Conservation (phyloP, 192 early-diverging fungal genomes). For the Paraglomus brasilianum region DNA sequence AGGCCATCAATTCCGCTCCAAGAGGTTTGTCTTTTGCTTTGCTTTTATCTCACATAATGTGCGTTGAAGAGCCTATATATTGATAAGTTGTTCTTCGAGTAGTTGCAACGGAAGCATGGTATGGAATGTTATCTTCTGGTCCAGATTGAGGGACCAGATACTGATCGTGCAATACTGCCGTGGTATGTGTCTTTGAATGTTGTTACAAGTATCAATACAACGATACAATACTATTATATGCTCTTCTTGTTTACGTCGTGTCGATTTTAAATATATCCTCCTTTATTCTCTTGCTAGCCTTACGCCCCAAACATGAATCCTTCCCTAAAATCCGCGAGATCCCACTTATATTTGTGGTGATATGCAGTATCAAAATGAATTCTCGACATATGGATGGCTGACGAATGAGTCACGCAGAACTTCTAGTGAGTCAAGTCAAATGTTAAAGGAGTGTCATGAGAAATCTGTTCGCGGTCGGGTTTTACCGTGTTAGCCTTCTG, state of each 20-base stretch:
- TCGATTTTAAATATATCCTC: too few relatives aligned
- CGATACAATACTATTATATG: too few relatives aligned
- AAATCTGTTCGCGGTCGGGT: not conserved
- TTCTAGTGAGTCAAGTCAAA: slow-evolving; percentile 23
- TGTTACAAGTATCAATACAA: slow-evolving; percentile 8
- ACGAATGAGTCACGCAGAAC: slow-evolving; percentile 27
- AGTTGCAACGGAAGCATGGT: slow-evolving; percentile 40
- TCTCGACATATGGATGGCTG: slow-evolving; percentile 35
- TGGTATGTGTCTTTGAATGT: slow-evolving; percentile 37
- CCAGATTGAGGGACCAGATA: slow-evolving; percentile 69
- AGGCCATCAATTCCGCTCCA: slow-evolving; percentile 34
- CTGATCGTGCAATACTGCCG: too few relatives aligned
- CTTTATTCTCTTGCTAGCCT: slow-evolving; percentile 30
- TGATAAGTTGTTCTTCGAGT: slow-evolving; percentile 39
- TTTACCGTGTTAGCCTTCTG: not conserved
- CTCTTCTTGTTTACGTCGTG: too few relatives aligned
- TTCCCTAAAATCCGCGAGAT: not conserved
- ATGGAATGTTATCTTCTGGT: slow-evolving; percentile 78
- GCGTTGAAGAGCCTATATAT: too few relatives aligned
- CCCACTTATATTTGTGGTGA: slow-evolving; percentile 28
- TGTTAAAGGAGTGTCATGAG: not conserved
- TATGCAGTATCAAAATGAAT: slow-evolving; percentile 28
- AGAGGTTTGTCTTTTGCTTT: slow-evolving; percentile 18
- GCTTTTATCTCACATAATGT: too few relatives aligned
- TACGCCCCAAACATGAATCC: too few relatives aligned